phyloP scores from a whole-genome alignment of 352 stramenopile genomes.

The Pythium rishiriense region DNA sequence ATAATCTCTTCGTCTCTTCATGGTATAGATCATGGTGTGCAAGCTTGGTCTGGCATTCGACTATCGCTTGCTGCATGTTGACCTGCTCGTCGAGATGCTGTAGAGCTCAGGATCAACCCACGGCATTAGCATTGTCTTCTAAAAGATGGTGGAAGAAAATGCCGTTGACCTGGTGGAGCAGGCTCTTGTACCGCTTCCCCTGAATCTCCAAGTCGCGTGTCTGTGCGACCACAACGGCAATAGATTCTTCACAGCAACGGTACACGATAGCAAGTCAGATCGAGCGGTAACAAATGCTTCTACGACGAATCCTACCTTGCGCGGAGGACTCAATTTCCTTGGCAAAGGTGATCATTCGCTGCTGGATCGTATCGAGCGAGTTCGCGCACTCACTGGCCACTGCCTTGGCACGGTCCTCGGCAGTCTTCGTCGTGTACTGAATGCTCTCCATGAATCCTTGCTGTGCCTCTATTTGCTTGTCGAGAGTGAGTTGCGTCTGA shows the following conservation, averaged over 20 bases:
- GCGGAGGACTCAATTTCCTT: conserved; percentile 47
- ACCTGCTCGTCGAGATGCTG: conserved; percentile 40
- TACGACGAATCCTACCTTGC: conserved; percentile 32
- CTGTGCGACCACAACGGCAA: conserved; percentile 39
- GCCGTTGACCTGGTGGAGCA: conserved; percentile 45
- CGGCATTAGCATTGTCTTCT: background rate
- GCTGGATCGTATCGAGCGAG: conserved; percentile 47
- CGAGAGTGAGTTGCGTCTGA: conserved; percentile 42
- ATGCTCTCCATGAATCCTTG: conserved; percentile 46
- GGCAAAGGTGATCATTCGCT: conserved; percentile 45
- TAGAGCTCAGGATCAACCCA: conserved; percentile 5
- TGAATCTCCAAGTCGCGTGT: conserved; percentile 45
- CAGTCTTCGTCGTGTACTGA: conserved; percentile 34
- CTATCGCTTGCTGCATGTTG: conserved; percentile 27
- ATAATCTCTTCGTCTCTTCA: conserved; percentile 26
- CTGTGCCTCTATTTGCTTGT: conserved; percentile 53
- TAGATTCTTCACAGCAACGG: conserved; percentile 32
- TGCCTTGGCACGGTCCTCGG: conserved; percentile 33
- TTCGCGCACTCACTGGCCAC: conserved; percentile 29
- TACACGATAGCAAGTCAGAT: too few species aligned
- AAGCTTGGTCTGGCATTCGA: conserved; percentile 18
- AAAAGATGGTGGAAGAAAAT: too few species aligned
- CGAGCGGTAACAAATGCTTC: background rate
- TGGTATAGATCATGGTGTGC: conserved; percentile 30
- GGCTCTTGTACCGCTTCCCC: conserved; percentile 40